Conservation (phyloP, 2,329 filamentous ascomycete species). For the Colletotrichum musicola region DNA sequence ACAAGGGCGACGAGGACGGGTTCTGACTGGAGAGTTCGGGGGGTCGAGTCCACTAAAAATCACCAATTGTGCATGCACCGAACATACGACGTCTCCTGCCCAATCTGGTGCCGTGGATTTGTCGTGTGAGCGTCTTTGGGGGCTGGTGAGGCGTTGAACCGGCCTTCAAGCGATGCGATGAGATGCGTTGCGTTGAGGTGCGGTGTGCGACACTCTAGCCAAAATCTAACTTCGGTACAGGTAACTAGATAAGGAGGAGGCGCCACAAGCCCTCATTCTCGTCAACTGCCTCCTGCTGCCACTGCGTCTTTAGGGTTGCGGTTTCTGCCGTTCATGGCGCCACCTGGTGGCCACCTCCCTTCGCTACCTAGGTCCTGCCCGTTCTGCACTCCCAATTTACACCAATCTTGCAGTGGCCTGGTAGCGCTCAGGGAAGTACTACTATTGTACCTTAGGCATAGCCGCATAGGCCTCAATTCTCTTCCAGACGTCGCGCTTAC, state of each 20-base stretch:
- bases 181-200: background rate
- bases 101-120: constrained; percentile 32
- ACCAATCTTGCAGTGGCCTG: background rate
- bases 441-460: no score
- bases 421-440: no score
- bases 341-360: constrained; percentile 24
- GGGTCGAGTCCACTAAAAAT: constrained; percentile 35
- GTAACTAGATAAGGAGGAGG: background rate
- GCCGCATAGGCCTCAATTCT: background rate
- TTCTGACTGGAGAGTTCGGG: constrained; percentile 34
- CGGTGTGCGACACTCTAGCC: background rate
- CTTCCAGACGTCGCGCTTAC: constrained; percentile 27
- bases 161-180: background rate
- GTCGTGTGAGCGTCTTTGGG: constrained; percentile 35
- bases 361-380: background rate
- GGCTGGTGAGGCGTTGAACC: constrained; percentile 22
- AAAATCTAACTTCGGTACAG: background rate
- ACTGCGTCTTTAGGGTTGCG: constrained; percentile 22
- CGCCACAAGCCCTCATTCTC: constrained; percentile 21
- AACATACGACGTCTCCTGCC: constrained; percentile 29
- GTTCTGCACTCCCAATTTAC: constrained; percentile 1
- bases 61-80: constrained; percentile 33
- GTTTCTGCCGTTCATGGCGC: constrained; percentile 23
- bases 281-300: background rate
- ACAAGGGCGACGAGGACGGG: constrained; percentile 26